These are phyloP conservation scores for Russula sp. DNA, from an alignment of 768 basidiomycete genomes.

Conservation along the genomic window DNA sequence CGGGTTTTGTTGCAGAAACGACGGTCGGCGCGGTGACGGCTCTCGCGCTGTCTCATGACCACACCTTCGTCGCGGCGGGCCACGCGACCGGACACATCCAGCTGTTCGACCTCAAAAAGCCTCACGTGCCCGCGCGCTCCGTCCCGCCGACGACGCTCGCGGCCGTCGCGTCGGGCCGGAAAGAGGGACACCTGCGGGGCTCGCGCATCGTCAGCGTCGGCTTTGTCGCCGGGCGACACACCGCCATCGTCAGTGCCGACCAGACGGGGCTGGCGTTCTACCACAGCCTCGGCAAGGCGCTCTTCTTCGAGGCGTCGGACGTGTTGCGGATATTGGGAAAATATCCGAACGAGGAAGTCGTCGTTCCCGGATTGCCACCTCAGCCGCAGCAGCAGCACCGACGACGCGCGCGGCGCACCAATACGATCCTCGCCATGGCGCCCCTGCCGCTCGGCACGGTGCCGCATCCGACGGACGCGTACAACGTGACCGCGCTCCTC, in stretches of 20 bases:
- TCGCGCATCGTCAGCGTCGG: constrained; percentile 75
- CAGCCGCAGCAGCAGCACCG: constrained; percentile 34
- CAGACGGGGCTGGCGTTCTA: constrained; percentile 91
- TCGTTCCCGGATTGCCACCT: constrained; percentile 25
- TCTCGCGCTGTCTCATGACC: constrained; percentile 85
- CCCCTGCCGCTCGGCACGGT: constrained; percentile 76
- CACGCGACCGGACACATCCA: constrained; percentile 81
- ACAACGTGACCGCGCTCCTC: constrained; percentile 77
- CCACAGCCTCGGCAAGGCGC: constrained; percentile 87
- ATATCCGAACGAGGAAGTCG: constrained; percentile 56
- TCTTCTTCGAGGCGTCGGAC: constrained; percentile 94
- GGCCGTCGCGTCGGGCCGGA: constrained; percentile 66
- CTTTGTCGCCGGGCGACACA: constrained; percentile 89
- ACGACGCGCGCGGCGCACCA: constrained; percentile 43
- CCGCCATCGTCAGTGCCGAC: constrained; percentile 87
- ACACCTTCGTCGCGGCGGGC: constrained; percentile 87
- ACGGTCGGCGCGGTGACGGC: constrained; percentile 77
- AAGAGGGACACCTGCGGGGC: constrained; percentile 80
- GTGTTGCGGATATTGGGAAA: constrained; percentile 90
- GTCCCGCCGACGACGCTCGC: constrained; percentile 64
- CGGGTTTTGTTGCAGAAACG: constrained; percentile 38
- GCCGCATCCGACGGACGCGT: constrained; percentile 69
- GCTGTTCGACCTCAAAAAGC: constrained; percentile 74
- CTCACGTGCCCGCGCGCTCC: constrained; percentile 59
- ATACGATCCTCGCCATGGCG: constrained; percentile 70